Evolutionary conservation across 148 eudicot genomes (phyloP), one percentile per base, ranked within the genome.

Genomic region (Selenicereus undatus): DNA sequence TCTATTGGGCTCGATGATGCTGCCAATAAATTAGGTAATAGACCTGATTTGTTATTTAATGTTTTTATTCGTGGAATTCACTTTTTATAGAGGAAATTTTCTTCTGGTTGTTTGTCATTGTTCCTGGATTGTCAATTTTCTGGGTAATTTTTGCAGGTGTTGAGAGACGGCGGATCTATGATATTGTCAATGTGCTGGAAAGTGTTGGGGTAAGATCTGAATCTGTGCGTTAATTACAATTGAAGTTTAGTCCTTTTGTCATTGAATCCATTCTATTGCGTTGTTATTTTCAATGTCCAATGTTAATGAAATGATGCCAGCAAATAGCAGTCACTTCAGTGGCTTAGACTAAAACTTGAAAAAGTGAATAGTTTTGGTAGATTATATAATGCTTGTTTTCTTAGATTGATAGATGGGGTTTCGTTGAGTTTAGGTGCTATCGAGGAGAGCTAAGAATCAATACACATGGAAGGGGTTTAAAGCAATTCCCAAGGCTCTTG

Each of bases 131-230:
- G 75, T 39, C 29, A 52, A 56, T 13, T 13, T 54, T 73, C 21
- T 51, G 69, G 52, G 51, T 51, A 77, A 58, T 14, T 42, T 52
- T 26, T 87, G 85, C 74, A 96, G 99, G 95, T 50, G 99, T 96
- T 77, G 99, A 96, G 89, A 90, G 98, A 86, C 88, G 99, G 74
- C 91, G 99, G 93, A 96, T 96, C 91, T 96, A 96, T 80, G 99
- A 96, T 70, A 96, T 96, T 11, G 99, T 96, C 60, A 96, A 96
- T 82, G 99, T 96, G 12, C 81, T 96, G 68, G 99, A 96, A 83
- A 96, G 99, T 71, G 90, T 94, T 81, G 98, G 98, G 80, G 99
- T 94, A 88, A 89, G 92, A 84, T 79, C 78, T 78, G 50, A 64
- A 24, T 64, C 8, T 24, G 3, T 3, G 69, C 3, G 69, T 64